Evolutionary conservation across 257 asterid species (phyloP), one percentile per base, ranked within the genome.

Genomic region (Nemophila menziesii): DNA sequence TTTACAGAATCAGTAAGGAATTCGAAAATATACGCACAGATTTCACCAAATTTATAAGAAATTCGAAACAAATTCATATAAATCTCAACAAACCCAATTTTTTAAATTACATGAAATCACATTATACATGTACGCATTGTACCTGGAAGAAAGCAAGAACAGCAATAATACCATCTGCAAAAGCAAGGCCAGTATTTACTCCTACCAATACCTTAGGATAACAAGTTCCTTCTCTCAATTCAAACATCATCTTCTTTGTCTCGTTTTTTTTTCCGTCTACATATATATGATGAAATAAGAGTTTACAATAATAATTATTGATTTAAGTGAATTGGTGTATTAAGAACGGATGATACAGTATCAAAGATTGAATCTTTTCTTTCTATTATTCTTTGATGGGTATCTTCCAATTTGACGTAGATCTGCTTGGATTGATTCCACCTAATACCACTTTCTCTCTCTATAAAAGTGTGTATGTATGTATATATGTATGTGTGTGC

Each of bases 111-210:
- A 20, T 26, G 10, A 24, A 24, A 39, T 39, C 43, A 39, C 43
- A 39, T n/a, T 40, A 24, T 9, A 4, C 33, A 24, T 24, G 33
- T 24, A 24, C 9, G 9, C 33, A 33, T 3, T 1, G 33, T 44
- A 72, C 95, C 93, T 77, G 87, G 60, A 63, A 65, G 34, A 84
- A 68, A 55, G 95, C 80, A 37, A 84, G 44, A 45, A 72, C 38
- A 14, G 93, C 81, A 72, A 84, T 71, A 16, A 77, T 29, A 9
- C 79, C 83, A 66, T 77, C 81, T 51, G 70, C 74, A 55, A 27
- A 72, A 62, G 89, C 93, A 48, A 84, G 72, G 14, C 63, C 84
- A 22, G 66, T 71, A 64, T 70, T 68, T 62, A 72, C 92, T 43
- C 76, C 93, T 63, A 61, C 73, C 60, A 77, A 70, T 36, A 73